Percentiles rank a stretch among this genome's conserved stretches.
These are phyloP conservation scores for Nothopassalora personata DNA, from an alignment of 2,329 filamentous ascomycete genomes.

Conservation along the genomic window DNA sequence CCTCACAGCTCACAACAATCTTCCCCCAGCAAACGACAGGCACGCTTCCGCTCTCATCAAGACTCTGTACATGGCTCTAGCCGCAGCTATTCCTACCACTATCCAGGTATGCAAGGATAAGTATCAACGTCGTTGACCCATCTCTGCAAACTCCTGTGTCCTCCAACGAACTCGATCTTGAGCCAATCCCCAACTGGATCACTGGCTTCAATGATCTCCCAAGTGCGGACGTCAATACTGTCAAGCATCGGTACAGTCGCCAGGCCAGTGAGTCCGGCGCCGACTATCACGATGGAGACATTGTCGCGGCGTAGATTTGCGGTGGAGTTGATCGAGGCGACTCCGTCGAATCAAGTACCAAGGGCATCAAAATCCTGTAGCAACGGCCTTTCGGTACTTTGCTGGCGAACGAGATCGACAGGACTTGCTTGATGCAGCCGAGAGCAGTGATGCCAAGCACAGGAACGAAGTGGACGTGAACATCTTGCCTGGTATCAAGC, in stretches of 20 bases:
- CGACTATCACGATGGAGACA: conserved; percentile 52
- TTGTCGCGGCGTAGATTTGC: not conserved
- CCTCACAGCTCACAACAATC: no score
- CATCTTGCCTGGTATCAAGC: no score
- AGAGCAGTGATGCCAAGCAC: no score
- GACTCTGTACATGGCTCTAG: no score
- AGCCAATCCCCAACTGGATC: conserved; percentile 60
- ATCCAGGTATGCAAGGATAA: conserved; percentile 37
- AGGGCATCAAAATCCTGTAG: conserved; percentile 36
- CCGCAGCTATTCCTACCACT: no score
- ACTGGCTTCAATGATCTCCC: conserved; percentile 56
- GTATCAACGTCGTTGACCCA: conserved; percentile 58
- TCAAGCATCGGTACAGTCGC: conserved; percentile 49
- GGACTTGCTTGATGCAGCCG: no score
- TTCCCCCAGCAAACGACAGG: no score
- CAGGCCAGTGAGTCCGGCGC: conserved; percentile 59
- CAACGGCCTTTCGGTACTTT: not conserved
- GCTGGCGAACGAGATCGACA: no score
- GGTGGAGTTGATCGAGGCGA: conserved; percentile 34
- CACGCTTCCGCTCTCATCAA: no score
- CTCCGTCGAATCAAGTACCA: conserved; percentile 61
- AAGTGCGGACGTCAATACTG: conserved; percentile 52
- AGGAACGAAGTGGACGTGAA: no score
- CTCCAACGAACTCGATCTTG: conserved; percentile 56
- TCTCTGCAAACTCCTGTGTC: conserved; percentile 60